Base-by-base conservation (phyloP, 805 yeast species). In the Teunomyces funiuensis region DNA sequence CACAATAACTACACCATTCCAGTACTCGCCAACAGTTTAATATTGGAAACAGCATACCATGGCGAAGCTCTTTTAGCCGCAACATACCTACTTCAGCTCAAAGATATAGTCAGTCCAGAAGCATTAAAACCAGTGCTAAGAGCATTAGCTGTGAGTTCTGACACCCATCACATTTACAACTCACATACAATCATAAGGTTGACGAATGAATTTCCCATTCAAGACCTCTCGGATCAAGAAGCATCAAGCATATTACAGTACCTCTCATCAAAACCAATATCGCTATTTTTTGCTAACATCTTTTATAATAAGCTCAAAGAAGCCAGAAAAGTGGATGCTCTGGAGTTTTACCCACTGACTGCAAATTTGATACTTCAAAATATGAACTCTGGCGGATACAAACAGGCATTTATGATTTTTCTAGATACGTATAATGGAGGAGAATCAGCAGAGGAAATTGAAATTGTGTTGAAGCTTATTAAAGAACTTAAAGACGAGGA, bases 61-160 rank as follows among this genome's bases (percentile, higher is more conserved):
- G 65, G 65, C 3, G 63, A 60, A 6, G 49, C 50, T 10, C 28
- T 60, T 8, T 37, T 58, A 6, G 63, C 61, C 3, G 28, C 54
- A 8, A 49, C 61, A 26, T 53, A 49, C 33, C 37, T 46, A 10
- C 15, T 53, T 5, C 31, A 4, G 2, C 49, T 6, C 17, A 17
- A 8, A 15, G 16, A 31, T 19, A 31, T 5, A 17, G 9, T 33
- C 10, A 28, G 36, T 13, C 15, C 7, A 11, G 43, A 40, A 3
- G 22, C 39, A n/a, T 27, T 40, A 11, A 29, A 17, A n/a, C 40
- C 27, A 15, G 36, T 53, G 9, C 14, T 58, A 7, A 37, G 14
- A 2, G 31, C 53, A 4, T 40, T 57, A n/a, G 16, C 46, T 8
- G 28, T 45, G 7, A 46, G 45, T 33, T 40, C 38, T 5, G 39